A percentile compares a stretch with the other conserved stretches of the same genome.
Evolutionary conservation across 176 grass and related monocot genomes (phyloP).

Genomic region (Oryza nivara): DNA sequence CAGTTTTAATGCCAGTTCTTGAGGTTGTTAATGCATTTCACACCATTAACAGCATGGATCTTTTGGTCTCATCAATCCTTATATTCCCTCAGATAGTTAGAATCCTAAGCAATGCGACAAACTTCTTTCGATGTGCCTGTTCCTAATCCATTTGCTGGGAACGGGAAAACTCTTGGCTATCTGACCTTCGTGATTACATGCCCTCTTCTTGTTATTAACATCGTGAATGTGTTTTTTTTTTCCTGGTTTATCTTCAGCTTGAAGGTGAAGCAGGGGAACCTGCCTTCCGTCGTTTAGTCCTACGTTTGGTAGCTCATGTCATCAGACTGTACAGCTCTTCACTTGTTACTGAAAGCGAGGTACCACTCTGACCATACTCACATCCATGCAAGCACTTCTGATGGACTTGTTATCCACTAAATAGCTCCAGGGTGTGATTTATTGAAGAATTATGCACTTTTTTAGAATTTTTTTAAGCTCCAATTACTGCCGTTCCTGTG

Average conservation of each 20-base stretch:
- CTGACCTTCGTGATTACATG: conserved; percentile 21
- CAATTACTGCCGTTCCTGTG: not conserved
- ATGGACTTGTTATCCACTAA: conserved; percentile 6
- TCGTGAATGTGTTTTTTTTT: conserved; percentile 26
- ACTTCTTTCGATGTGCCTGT: conserved; percentile 22
- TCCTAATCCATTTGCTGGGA: conserved; percentile 26
- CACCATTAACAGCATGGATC: not conserved
- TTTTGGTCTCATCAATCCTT: not conserved
- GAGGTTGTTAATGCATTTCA: conserved; percentile 16
- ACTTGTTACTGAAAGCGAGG: conserved; percentile 98
- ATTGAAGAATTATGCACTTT: not conserved
- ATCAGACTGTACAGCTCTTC: conserved; percentile 96
- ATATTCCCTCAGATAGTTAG: conserved; percentile 15
- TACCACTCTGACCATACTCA: conserved; percentile 44
- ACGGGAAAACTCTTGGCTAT: conserved; percentile 12
- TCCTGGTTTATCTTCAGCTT: conserved; percentile 59
- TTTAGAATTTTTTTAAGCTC: not conserved
- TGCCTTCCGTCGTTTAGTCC: conserved; percentile 88
- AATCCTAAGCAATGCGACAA: not conserved
- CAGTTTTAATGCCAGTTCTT: not conserved
- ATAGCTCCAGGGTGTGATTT: not conserved
- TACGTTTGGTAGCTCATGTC: conserved; percentile 93
- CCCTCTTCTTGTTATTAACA: conserved; percentile 9
- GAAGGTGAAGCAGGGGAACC: conserved; percentile 98
- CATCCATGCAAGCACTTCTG: not conserved